Base-by-base conservation (phyloP, 345 rosid species). In the Excoecaria agallocha region DNA sequence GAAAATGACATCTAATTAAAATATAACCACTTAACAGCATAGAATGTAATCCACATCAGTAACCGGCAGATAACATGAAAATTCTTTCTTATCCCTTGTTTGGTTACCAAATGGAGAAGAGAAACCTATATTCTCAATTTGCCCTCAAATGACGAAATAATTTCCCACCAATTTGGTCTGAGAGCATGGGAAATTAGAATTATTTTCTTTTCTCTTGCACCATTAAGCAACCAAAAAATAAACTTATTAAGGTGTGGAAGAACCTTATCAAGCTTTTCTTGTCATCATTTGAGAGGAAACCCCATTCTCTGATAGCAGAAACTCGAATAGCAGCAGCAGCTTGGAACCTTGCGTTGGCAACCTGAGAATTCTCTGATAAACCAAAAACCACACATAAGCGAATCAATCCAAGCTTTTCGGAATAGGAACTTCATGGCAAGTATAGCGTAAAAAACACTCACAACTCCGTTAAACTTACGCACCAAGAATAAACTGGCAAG, bases 301-400 rank as follows among this genome's bases (percentile, higher is more conserved):
- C 72, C 99, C 99, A 95, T 81, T 95, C 99, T 86, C 98, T 88
- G 57, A 93, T 85, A 63, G 99, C 97, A 66, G 99, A 97, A 84
- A 93, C 96, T 43, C 91, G 94, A 77, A 95, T 88, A 69, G 96
- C 97, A 54, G 93, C 94, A 78, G 94, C 97, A 45, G 98, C 98
- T 85, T 95, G 98, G 85, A 95, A 93, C 81, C 97, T 91, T 62
- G 99, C 99, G 80, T 79, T 86, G 77, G 97, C 87, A 66, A 95
- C 86, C 86, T 90, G 96, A 80, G 99, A 93, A 80, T 95, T 91
- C 78, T 93, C 98, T 95, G 84, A 86, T 58, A 78, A 3, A 80
- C 37, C 70, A 49, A 52, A 72, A 67, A 48, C 24, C 56, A 2
- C 30, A 69, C 51, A 45, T 73, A 71, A 48, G 60, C 61, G 12